phyloP scores from a whole-genome alignment of 805 yeast genomes.

The Wickerhamomyces ciferrii region DNA sequence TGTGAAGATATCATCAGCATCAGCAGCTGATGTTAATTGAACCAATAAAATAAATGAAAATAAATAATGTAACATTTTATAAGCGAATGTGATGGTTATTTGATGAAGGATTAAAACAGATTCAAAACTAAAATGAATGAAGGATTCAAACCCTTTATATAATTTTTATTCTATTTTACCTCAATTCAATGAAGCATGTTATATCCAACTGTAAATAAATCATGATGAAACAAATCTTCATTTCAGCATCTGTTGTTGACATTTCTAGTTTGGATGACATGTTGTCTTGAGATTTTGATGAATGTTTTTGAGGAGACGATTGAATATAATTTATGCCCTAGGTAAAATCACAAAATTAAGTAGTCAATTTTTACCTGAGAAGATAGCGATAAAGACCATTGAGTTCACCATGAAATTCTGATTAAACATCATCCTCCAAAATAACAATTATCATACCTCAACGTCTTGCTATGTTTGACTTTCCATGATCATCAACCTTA shows the following conservation, averaged over 20 bases:
- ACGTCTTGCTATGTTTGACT: no score
- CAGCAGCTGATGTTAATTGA: slow-evolving; percentile 2
- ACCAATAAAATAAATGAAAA: slow-evolving; percentile 1
- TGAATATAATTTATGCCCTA: no score
- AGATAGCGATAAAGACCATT: no score
- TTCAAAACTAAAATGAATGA: neutral
- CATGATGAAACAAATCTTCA: neutral
- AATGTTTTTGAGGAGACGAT: neutral
- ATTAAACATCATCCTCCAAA: no score
- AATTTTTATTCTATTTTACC: neutral
- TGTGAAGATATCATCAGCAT: slow-evolving; percentile 2
- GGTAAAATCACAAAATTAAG: no score
- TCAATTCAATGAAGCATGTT: neutral
- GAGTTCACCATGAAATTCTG: no score
- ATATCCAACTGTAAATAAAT: neutral
- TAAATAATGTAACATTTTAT: neutral
- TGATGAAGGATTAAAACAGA: neutral
- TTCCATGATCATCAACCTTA: no score
- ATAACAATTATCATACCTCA: no score
- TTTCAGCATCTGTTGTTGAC: no score
- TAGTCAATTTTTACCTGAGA: no score
- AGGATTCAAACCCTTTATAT: neutral
- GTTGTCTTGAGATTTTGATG: no score
- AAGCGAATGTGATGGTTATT: neutral
- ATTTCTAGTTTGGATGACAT: no score